phyloP scores from a whole-genome alignment of 768 basidiomycete genomes.

The Saitozyma sp. region DNA sequence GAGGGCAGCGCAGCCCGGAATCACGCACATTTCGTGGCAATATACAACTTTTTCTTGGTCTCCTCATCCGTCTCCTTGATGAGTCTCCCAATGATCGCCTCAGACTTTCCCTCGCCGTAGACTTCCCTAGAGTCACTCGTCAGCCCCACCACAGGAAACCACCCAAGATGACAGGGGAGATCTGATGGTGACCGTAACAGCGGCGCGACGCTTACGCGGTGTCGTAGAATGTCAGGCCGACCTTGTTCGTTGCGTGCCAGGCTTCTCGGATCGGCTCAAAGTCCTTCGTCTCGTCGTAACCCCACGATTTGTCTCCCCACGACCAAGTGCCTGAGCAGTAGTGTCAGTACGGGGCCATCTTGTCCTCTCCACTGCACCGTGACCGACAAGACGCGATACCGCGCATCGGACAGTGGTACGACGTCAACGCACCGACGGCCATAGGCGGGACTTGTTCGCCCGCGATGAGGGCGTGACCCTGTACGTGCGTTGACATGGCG shows the following conservation, averaged over 20 bases:
- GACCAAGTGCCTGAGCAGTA: slow-evolving; percentile 36
- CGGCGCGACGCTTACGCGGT: slow-evolving; percentile 33
- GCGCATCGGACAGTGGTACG: neutral
- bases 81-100: slow-evolving; percentile 45
- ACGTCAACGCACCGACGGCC: slow-evolving; percentile 34
- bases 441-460: slow-evolving; percentile 40
- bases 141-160: neutral
- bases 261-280: slow-evolving; percentile 36
- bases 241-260: slow-evolving; percentile 37
- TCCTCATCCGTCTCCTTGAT: slow-evolving; percentile 42
- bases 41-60: slow-evolving; percentile 37
- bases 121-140: slow-evolving; percentile 27
- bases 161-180: neutral
- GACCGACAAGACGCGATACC: slow-evolving; percentile 9
- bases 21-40: slow-evolving; percentile 49
- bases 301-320: slow-evolving; percentile 40
- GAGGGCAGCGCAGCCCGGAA: too few species aligned
- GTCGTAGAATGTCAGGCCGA: slow-evolving; percentile 49
- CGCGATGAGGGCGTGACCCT: slow-evolving; percentile 23
- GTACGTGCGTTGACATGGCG: neutral
- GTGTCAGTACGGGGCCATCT: neutral
- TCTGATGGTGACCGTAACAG: neutral
- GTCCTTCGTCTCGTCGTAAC: slow-evolving; percentile 33
- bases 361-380: slow-evolving; percentile 42
- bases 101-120: slow-evolving; percentile 45